Percentiles rank a stretch among this genome's conserved stretches.
These are phyloP conservation scores for Mucor saturninus DNA, from an alignment of 371 early-diverging fungal species.

Conservation along the genomic window DNA sequence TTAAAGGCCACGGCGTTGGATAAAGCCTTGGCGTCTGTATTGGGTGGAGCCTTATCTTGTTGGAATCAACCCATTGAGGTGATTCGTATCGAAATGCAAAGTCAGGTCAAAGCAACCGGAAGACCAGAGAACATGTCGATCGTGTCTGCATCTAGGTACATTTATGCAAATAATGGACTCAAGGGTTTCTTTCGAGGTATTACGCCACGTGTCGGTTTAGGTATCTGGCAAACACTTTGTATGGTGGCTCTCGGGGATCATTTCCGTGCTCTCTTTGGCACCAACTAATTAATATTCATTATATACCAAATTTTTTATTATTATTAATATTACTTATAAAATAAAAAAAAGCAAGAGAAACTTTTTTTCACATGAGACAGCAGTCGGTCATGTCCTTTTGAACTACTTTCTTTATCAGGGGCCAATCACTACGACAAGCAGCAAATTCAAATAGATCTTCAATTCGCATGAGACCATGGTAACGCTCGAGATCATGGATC, in stretches of 20 bases:
- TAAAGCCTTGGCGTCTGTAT: slow-evolving; percentile 77
- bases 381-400: slow-evolving; percentile 78
- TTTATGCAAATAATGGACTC: slow-evolving; percentile 88
- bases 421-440: slow-evolving; percentile 86
- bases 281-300: slow-evolving; percentile 19
- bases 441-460: slow-evolving; percentile 95
- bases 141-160: slow-evolving; percentile 80
- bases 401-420: slow-evolving; percentile 81
- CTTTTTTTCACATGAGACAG: slow-evolving; percentile 57
- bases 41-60: slow-evolving; percentile 91
- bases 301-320: not conserved
- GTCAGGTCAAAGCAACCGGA: slow-evolving; percentile 80
- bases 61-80: slow-evolving; percentile 98
- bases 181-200: slow-evolving; percentile 94
- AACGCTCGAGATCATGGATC: slow-evolving; percentile 85
- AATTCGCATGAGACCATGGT: slow-evolving; percentile 80
- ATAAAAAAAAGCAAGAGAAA: slow-evolving; percentile 6
- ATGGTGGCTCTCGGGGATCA: slow-evolving; percentile 85
- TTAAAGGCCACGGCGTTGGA: slow-evolving; percentile 57
- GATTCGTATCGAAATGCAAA: slow-evolving; percentile 97
- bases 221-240: slow-evolving; percentile 95
- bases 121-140: slow-evolving; percentile 92
- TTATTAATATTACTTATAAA: not conserved
- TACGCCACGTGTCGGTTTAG: slow-evolving; percentile 89
- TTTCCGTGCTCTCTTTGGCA: slow-evolving; percentile 39